Evolutionary conservation across 768 basidiomycete species (phyloP), one percentile per base, ranked within the genome.

Genomic region (Leccinum uliginosum): DNA sequence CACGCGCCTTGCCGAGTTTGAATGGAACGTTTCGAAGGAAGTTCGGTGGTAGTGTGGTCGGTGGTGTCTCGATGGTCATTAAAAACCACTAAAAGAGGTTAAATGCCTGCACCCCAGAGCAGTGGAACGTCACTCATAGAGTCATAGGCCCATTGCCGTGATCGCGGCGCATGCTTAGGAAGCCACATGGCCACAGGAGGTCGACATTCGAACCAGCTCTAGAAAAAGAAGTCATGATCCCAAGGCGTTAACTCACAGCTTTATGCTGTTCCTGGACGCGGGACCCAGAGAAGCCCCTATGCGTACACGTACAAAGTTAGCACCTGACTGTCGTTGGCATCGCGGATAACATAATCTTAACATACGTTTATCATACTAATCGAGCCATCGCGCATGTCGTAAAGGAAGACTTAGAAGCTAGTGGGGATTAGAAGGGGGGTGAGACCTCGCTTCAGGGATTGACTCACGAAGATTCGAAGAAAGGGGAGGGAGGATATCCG

Each of bases 41-140:
- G 40, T 44, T 35, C 7, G 11, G 26, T 45, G 6, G 62, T 62
- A 62, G 62, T 59, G 51, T n/a, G n/a, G n/a, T n/a, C n/a, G 35
- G 23, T 24, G 14, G 65, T 66, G 66, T 57, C 63, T 67, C 65
- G 66, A 65, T 60, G 46, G 34, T 32, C 5, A 50, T 56, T 30
- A 50, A 55, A 52, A 43, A 46, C 29, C 8, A 24, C 45, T 35
- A 38, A 51, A 40, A 47, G 47, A n/a, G 24, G 17, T 53, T 10
- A 51, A n/a, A 54, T 53, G 34, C 53, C 55, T 57, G 60, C 56
- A 45, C 24, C 48, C 62, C 60, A 62, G 12, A 47, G 45, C 34
- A 50, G 5, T 60, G 65, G 65, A 56, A 59, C 55, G 17, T 57
- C 65, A 50, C 53, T n/a, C n/a, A n/a, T n/a, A n/a, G n/a, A n/a